phyloP scores from a whole-genome alignment of 768 basidiomycete species.

The Hirschioporus abietinus region DNA sequence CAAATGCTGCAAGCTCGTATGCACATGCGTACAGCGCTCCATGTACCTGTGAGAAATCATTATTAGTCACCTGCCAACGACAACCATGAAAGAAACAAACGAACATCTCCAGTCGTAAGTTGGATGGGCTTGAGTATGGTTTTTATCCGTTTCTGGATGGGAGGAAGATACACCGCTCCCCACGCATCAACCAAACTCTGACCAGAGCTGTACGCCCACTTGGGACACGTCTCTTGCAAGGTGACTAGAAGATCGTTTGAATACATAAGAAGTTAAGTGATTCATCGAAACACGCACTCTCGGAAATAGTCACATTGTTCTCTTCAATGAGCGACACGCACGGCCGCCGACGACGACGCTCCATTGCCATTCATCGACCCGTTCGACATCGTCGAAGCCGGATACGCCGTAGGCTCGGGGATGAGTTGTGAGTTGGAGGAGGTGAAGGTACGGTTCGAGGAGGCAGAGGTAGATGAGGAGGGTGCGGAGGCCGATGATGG shows the following conservation, averaged over 20 bases:
- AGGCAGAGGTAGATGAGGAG: too few relatives aligned
- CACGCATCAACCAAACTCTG: conserved; percentile 27
- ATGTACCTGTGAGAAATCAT: conserved; percentile 14
- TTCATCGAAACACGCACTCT: conserved; percentile 32
- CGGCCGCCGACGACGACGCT: too few relatives aligned
- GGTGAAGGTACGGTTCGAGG: too few relatives aligned
- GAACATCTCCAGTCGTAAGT: conserved; percentile 26
- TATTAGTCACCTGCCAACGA: background rate
- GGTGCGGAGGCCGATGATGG: too few relatives aligned
- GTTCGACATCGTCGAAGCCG: too few relatives aligned
- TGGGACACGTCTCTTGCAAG: conserved; percentile 27
- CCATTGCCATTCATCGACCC: too few relatives aligned
- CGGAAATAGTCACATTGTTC: conserved; percentile 30
- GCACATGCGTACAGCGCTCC: conserved; percentile 39
- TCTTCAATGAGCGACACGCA: conserved; percentile 28
- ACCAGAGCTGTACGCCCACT: conserved; percentile 28
- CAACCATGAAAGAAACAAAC: background rate
- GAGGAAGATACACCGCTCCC: conserved; percentile 29
- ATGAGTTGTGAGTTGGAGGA: too few relatives aligned
- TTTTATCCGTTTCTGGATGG: conserved; percentile 31
- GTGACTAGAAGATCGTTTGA: background rate
- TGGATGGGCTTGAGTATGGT: conserved; percentile 27
- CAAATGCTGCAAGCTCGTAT: conserved; percentile 33
- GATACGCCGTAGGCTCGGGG: too few relatives aligned
- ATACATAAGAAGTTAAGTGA: background rate